Conservation (phyloP, 2,329 filamentous ascomycete species). For the Beauveria sp. region DNA sequence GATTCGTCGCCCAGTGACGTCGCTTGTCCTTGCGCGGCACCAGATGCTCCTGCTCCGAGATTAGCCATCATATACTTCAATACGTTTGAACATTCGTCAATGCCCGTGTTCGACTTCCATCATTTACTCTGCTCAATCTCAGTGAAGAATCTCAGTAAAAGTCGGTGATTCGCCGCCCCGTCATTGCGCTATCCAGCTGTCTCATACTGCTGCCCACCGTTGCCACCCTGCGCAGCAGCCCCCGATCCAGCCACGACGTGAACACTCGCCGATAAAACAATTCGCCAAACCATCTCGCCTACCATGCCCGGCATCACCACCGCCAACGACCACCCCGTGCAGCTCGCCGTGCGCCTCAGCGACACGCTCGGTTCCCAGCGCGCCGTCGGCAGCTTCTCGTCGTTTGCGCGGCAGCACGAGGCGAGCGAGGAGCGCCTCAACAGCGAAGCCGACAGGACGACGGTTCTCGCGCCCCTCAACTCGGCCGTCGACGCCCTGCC, state of each 20-base stretch:
- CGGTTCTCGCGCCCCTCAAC: slow-evolving; percentile 83
- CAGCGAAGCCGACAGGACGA: slow-evolving; percentile 61
- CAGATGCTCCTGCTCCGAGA: not conserved
- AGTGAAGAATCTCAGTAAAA: not conserved
- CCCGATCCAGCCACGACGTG: not conserved
- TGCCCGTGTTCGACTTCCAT: not conserved
- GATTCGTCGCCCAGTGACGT: slow-evolving; percentile 6
- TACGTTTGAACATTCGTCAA: not conserved
- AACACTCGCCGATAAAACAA: not conserved
- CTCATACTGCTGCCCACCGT: slow-evolving; percentile 3
- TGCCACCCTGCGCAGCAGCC: not conserved
- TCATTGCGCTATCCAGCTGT: slow-evolving; percentile 5
- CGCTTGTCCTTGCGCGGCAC: not conserved
- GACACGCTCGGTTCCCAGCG: slow-evolving; percentile 78
- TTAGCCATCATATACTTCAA: not conserved
- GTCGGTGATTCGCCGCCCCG: slow-evolving; percentile 2
- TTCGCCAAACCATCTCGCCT: slow-evolving; percentile 4
- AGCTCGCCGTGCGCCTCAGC: slow-evolving; percentile 59
- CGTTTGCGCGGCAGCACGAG: slow-evolving; percentile 68
- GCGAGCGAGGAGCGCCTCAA: slow-evolving; percentile 62
- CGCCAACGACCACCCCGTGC: slow-evolving; percentile 20
- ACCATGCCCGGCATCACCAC: slow-evolving; percentile 13
- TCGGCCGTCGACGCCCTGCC: slow-evolving; percentile 69
- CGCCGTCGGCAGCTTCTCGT: slow-evolving; percentile 76
- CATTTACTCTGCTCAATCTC: not conserved